Evolutionary conservation across 768 basidiomycete species (phyloP).

Genomic region (Artomyces pyxidatus): DNA sequence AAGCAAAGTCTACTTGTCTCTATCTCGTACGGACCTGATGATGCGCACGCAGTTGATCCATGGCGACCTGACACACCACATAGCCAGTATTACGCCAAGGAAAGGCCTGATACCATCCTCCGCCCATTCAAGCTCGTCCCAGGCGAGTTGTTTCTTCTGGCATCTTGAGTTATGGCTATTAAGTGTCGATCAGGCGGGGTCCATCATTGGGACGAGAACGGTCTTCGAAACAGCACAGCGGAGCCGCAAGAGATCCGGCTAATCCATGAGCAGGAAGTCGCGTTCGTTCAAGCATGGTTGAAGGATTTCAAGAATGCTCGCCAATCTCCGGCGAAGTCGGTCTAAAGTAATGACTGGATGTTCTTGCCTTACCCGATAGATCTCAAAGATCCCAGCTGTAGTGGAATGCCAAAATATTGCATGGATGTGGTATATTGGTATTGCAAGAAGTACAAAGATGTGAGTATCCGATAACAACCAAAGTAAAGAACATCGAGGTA

Average conservation of each 20-base stretch:
- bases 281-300: conserved; percentile 74
- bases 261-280: conserved; percentile 75
- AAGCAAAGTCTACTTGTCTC: conserved; percentile 2
- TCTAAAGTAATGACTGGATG: no score
- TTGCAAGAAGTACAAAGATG: no score
- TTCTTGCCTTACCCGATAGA: no score
- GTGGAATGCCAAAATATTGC: no score
- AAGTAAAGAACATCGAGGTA: no score
- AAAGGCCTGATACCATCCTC: conserved; percentile 60
- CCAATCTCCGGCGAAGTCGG: no score
- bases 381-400: no score
- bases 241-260: conserved; percentile 76
- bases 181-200: conserved; percentile 44
- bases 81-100: conserved; percentile 54
- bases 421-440: no score
- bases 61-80: conserved; percentile 87
- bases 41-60: conserved; percentile 56
- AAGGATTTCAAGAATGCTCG: conserved; percentile 31
- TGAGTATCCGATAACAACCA: no score
- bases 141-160: conserved; percentile 34
- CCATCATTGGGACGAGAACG: conserved; percentile 75
- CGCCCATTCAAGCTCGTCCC: conserved; percentile 85
- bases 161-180: not conserved
- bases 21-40: not conserved
- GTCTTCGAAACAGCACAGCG: conserved; percentile 44